These are phyloP conservation scores for Colletotrichum tamarilloi DNA, from an alignment of 2,329 filamentous ascomycete genomes.

Conservation along the genomic window DNA sequence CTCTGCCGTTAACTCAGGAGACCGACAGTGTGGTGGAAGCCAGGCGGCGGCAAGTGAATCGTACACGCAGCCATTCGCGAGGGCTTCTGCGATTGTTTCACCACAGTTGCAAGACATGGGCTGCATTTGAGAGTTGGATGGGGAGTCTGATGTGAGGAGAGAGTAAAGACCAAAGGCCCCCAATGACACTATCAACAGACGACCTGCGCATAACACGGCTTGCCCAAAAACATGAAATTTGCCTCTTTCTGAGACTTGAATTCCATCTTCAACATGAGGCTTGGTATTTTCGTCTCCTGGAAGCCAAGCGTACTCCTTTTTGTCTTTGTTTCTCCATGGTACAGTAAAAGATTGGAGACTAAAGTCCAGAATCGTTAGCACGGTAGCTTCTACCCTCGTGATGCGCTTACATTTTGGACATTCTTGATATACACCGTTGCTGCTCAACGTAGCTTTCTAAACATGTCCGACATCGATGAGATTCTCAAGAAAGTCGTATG, in stretches of 20 bases:
- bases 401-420: not conserved
- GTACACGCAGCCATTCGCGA: slow-evolving; percentile 44
- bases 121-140: not conserved
- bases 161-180: not conserved
- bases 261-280: not conserved
- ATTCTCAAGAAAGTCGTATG: not conserved
- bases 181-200: not conserved
- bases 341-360: not conserved
- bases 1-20: slow-evolving; percentile 45
- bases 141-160: not conserved
- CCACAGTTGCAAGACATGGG: slow-evolving; percentile 45
- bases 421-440: not conserved
- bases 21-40: slow-evolving; percentile 47
- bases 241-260: not conserved
- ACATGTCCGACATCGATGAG: too few relatives aligned
- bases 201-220: not conserved
- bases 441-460: not conserved
- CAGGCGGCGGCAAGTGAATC: slow-evolving; percentile 48
- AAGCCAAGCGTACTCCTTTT: not conserved
- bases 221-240: not conserved
- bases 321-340: not conserved
- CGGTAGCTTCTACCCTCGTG: not conserved
- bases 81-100: slow-evolving; percentile 42
- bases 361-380: not conserved
- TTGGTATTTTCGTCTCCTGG: not conserved